Conservation (phyloP, 129 eudicot genomes). For the Flaveria trinervia region DNA sequence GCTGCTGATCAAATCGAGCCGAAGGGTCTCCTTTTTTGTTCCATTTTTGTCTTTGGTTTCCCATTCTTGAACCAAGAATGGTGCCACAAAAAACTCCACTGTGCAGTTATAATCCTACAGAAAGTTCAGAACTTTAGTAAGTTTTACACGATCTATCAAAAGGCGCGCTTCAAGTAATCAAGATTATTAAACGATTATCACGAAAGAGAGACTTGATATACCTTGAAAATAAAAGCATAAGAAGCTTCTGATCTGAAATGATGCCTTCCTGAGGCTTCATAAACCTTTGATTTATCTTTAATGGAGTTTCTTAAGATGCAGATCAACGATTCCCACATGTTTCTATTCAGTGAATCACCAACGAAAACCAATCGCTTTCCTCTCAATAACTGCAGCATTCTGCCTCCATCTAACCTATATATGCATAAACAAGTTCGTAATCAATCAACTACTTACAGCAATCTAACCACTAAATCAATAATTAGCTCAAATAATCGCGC, state of each 20-base stretch:
- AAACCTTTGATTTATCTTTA: slow-evolving; percentile 65
- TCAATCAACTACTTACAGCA: neutral
- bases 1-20: slow-evolving; percentile 56
- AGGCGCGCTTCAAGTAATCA: neutral
- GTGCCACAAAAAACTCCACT: slow-evolving; percentile 59
- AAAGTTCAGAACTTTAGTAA: neutral
- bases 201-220: slow-evolving; percentile 31
- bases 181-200: neutral
- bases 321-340: slow-evolving; percentile 93
- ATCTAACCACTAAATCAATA: slow-evolving; percentile 7
- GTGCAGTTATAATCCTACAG: slow-evolving; percentile 54
- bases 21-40: slow-evolving; percentile 47
- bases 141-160: neutral
- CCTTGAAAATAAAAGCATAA: slow-evolving; percentile 70
- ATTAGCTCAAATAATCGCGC: neutral
- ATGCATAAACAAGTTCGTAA: slow-evolving; percentile 1
- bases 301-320: slow-evolving; percentile 72
- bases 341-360: slow-evolving; percentile 86
- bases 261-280: slow-evolving; percentile 70
- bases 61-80: slow-evolving; percentile 69
- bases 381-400: slow-evolving; percentile 67
- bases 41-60: slow-evolving; percentile 48
- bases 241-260: slow-evolving; percentile 71
- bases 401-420: slow-evolving; percentile 53
- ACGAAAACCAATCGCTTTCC: slow-evolving; percentile 81